Evolutionary conservation across 2,329 filamentous ascomycete species (phyloP), one percentile per base, ranked within the genome.

Genomic region (Aureobasidium leucospermi): DNA sequence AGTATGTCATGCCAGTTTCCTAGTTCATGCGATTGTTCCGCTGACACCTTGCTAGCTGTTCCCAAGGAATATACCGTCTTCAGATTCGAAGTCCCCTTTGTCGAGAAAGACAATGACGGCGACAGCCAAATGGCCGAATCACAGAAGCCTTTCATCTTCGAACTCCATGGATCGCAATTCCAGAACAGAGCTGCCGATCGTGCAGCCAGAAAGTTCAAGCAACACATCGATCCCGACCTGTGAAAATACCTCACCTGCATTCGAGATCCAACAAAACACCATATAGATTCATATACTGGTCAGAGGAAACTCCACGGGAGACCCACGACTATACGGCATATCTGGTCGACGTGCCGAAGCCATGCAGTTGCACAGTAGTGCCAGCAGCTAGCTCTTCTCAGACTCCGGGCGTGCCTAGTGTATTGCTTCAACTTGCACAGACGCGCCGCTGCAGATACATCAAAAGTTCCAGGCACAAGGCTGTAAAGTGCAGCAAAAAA

Each of bases 31-130:
- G 7, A 43, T 16, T 15, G 60, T 61, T 6, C 23, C 34, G n/a
- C 38, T 55, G n/a, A 55, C 29, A 19, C 2, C n/a, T 7, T 15
- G n/a, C 23, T 36, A 83, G 79, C 84, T 42, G 79, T 97, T 60
- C 93, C 94, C 3, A 99, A 99, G 71, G 91, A 96, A 70, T 87
- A 91, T 41, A 93, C 91, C 0, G 79, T 93, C 16, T 97, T 99
- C 67, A 82, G 85, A 19, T 84, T 97, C 64, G 80, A 84, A 63
- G 78, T 97, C 9, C 84, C 86, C 1, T 70, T 80, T 15, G 68
- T 67, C 6, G 63, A 64, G 6, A 65, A 63, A 42, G 62, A 61
- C 15, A 60, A 62, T 45, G 65, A 55, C 6, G 61, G 66, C 23
- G 61, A 62, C 7, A 64, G 64, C 7, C 59, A 62, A 16, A 67